Evolutionary conservation across 305 asterid species (phyloP), one percentile per base, ranked within the genome.

Genomic region (Stenogyne calaminthoides): DNA sequence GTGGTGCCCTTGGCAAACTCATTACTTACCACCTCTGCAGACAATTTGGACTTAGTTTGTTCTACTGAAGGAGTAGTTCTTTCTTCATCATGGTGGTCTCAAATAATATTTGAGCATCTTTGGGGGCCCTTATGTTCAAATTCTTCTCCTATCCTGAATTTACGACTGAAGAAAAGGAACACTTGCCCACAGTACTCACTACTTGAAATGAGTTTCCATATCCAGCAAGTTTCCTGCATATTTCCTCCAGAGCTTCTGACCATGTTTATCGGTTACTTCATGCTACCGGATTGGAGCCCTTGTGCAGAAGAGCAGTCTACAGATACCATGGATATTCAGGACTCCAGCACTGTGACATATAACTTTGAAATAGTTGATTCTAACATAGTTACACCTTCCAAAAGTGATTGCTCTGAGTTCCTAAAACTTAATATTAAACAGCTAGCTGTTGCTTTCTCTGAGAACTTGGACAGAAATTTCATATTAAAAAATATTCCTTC

Each of bases 241-340:
- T 76, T 95, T 78, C 87, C 85, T 44, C 94, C 96, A 27, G 99
- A 92, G 67, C 83, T 86, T 82, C 85, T 95, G 59, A 87, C 97
- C 39, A 69, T 86, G 73, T 57, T 95, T 55, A 86, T 95, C 56
- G 97, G 96, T 77, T 95, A 95, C 80, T 92, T 89, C 81, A 83
- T 89, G 15, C 74, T 85, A 61, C 93, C 91, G 46, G 91, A 87
- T 66, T 95, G 97, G 98, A 76, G 81, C 55, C 72, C 84, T 66
- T 70, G 71, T 70, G 72, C 81, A 64, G 70, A 63, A 37, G 86
- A 84, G 67, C 84, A 73, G 74, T 84, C 87, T 76, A 15, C 76
- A 54, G 78, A 72, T 56, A 76, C 70, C 59, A 64, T 47, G 67
- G 75, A 79, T 82, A 69, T 79, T 78, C 90, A 75, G 76, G 83